phyloP scores from a whole-genome alignment of 2,329 filamentous ascomycete genomes.

The Parastagonospora avenae region DNA sequence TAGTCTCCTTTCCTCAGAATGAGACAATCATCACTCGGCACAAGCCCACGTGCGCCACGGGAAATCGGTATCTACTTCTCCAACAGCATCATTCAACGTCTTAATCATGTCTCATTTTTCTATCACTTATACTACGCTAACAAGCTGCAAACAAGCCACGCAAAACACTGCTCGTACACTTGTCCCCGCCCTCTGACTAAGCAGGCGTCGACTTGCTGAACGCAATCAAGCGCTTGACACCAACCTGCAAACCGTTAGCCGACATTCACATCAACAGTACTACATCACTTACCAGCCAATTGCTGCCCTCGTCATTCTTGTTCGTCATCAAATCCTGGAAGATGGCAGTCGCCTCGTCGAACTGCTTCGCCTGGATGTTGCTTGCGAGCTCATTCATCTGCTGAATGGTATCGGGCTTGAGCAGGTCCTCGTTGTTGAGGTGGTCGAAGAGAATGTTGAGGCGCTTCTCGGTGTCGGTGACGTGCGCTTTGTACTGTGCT shows the following conservation, averaged over 20 bases:
- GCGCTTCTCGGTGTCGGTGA: constrained; percentile 92
- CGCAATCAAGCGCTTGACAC: constrained; percentile 46
- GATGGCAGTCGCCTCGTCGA: constrained; percentile 51
- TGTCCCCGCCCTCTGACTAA: neutral
- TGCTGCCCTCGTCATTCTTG: constrained; percentile 55
- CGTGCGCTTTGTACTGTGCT: constrained; percentile 82
- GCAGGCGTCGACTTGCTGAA: constrained; percentile 44
- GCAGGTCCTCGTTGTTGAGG: constrained; percentile 90
- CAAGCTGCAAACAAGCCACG: neutral
- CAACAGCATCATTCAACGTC: no score
- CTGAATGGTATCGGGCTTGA: constrained; percentile 78
- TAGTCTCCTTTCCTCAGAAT: no score
- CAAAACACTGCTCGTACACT: neutral
- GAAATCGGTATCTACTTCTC: no score
- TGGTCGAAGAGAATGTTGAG: constrained; percentile 95
- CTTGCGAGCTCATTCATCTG: constrained; percentile 63
- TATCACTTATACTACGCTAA: constrained; percentile 10
- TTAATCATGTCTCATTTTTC: neutral
- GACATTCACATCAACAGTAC: neutral
- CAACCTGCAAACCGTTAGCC: constrained; percentile 31
- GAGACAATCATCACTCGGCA: no score
- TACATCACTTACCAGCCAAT: constrained; percentile 56
- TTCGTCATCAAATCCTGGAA: constrained; percentile 55
- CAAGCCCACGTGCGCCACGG: no score
- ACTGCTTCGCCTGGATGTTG: constrained; percentile 49